Percentiles rank a stretch among this genome's conserved stretches.
Conservation (phyloP, 2,329 filamentous ascomycete species). For the Metarhizium brunneum region DNA sequence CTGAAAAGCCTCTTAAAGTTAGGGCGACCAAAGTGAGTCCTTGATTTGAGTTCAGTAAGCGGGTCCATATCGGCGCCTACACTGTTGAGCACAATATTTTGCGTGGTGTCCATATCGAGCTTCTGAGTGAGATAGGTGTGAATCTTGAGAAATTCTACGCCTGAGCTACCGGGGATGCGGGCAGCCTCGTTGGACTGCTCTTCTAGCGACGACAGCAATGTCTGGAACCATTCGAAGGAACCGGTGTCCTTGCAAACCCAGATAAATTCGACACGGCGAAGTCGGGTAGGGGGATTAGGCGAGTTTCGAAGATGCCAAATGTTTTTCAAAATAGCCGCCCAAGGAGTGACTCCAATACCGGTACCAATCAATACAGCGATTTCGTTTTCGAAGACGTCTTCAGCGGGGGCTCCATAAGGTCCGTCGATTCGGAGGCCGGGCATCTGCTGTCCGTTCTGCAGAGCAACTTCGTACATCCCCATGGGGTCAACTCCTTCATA, state of each 20-base stretch:
- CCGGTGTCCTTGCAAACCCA: constrained; percentile 96
- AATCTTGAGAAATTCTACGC: constrained; percentile 85
- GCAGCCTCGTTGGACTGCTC: constrained; percentile 67
- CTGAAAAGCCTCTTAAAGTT: constrained; percentile 76
- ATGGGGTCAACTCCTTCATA: constrained; percentile 86
- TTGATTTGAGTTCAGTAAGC: constrained; percentile 77
- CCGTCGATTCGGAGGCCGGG: constrained; percentile 84
- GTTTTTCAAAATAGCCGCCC: constrained; percentile 86
- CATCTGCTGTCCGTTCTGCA: constrained; percentile 90
- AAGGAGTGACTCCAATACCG: constrained; percentile 79
- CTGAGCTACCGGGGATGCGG: constrained; percentile 55
- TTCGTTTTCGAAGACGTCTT: constrained; percentile 94
- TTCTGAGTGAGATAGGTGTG: constrained; percentile 96
- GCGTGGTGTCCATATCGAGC: constrained; percentile 81
- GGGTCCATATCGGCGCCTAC: constrained; percentile 84
- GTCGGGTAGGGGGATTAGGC: constrained; percentile 79
- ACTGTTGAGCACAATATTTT: constrained; percentile 95
- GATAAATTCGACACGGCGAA: constrained; percentile 95
- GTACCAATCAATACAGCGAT: constrained; percentile 80
- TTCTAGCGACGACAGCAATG: constrained; percentile 82
- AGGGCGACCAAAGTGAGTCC: constrained; percentile 91
- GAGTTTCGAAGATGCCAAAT: constrained; percentile 93
- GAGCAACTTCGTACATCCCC: constrained; percentile 96
- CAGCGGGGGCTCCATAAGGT: constrained; percentile 90
- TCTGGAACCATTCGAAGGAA: constrained; percentile 99